phyloP scores from a whole-genome alignment of 1,284 basidiomycete species.

The Cryptococcus sp. region DNA sequence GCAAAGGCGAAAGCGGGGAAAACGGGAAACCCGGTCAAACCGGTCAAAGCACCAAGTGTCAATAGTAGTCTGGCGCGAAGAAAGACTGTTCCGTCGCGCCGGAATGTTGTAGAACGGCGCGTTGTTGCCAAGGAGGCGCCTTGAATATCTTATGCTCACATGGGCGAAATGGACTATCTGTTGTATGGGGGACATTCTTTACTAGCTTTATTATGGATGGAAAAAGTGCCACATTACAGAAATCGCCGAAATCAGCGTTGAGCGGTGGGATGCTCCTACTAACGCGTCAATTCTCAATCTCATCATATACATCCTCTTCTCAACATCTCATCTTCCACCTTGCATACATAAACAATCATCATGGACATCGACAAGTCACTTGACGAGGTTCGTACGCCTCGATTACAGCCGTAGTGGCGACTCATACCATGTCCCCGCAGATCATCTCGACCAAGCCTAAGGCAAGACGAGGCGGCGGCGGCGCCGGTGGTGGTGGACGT shows the following conservation, averaged over 20 bases:
- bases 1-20: neutral
- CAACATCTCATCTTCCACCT: neutral
- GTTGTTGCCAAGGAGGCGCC: neutral
- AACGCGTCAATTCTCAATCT: neutral
- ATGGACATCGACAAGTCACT: slow-evolving; percentile 75
- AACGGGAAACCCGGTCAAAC: too few relatives aligned
- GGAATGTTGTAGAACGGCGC: neutral
- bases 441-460: slow-evolving; percentile 67
- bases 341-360: slow-evolving; percentile 21
- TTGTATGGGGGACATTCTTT: too few relatives aligned
- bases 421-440: slow-evolving; percentile 53
- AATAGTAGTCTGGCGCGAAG: neutral
- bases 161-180: too few relatives aligned
- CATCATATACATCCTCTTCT: neutral
- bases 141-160: neutral
- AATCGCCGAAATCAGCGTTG: neutral
- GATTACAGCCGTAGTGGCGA: slow-evolving; percentile 13
- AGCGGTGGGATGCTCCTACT: neutral
- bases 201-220: neutral
- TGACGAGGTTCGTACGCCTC: slow-evolving; percentile 68
- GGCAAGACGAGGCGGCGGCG: slow-evolving; percentile 56
- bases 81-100: neutral
- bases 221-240: neutral
- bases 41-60: too few relatives aligned
- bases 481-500: slow-evolving; percentile 33